Base-by-base conservation (phyloP, 2,329 filamentous ascomycete genomes). In the Arthrinium phaeospermum region DNA sequence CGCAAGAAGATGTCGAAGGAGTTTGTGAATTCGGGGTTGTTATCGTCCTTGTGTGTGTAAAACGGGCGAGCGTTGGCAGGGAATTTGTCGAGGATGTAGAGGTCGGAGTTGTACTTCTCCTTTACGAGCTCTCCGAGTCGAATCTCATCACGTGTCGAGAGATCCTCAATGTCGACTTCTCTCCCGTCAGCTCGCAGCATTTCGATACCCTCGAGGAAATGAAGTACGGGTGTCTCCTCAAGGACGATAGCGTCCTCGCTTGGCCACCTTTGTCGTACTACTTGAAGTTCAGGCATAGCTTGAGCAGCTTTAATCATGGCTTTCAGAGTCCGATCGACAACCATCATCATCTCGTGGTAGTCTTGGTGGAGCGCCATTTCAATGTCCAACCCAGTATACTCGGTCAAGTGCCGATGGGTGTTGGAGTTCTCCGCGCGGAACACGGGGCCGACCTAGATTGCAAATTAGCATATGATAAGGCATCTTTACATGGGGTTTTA, bases 391-490 rank as follows among this genome's bases (percentile, higher is more conserved):
- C 95, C 95, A 5, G 95, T 98, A 81, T 97, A 98, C 81, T 98
- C 95, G 0, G 95, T 98, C 86, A 98, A 86, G 81, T 98, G 95
- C 49, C 95, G 91, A 79, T 98, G 95, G 0, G 95, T 98, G 82
- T 98, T 98, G 79, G 94, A 97, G 85, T 98, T 97, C 81, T 98
- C 95, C 0, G 95, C 95, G 76, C 95, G 91, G 87, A 98, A 98
- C 8, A 98, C 95, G 2, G 94, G 91, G 22, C 94, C 94, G 75
- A 96, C 92, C 80, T 81, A 14, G 2, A 45, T 24, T 22, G 61
- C 51, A 24, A 2, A 13, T 70, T 75, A 57, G 72, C 68, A 45
- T 19, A n/a, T 19, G 41, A 44, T n/a, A 16, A 45, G n/a, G 7
- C 1, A 61, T 7, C 4, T 3, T 61, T n/a, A 7, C 6, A 10